These are phyloP conservation scores for Rubroboletus pulcherrimus DNA, from an alignment of 768 basidiomycete genomes.

Conservation along the genomic window DNA sequence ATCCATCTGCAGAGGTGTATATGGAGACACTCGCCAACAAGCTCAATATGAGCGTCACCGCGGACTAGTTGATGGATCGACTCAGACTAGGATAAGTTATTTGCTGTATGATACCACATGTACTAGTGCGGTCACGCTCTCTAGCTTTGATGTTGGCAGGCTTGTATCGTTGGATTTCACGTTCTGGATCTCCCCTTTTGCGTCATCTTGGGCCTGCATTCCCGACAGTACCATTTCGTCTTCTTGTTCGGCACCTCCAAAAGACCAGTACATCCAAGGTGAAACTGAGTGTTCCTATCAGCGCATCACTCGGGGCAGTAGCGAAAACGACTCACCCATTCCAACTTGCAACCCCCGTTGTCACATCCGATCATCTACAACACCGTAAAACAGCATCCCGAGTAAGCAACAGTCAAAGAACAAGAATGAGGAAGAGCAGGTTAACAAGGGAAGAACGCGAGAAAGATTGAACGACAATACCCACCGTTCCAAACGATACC, in stretches of 20 bases:
- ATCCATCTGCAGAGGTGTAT: slow-evolving; percentile 57
- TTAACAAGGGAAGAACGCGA: neutral
- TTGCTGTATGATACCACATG: slow-evolving; percentile 15
- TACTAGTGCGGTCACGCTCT: slow-evolving; percentile 3
- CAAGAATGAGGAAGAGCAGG: neutral
- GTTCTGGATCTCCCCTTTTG: slow-evolving; percentile 33
- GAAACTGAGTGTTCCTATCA: slow-evolving; percentile 49
- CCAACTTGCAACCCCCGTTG: slow-evolving; percentile 58
- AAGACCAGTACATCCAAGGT: slow-evolving; percentile 64
- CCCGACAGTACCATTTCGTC: slow-evolving; percentile 68
- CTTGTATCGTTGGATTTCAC: slow-evolving; percentile 6
- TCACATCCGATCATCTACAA: slow-evolving; percentile 86
- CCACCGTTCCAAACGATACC: slow-evolving; percentile 75
- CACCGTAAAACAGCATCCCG: neutral
- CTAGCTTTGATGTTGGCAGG: neutral
- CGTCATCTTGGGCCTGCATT: slow-evolving; percentile 45
- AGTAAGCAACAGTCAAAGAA: neutral
- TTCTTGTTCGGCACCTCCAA: slow-evolving; percentile 51
- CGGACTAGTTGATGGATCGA: slow-evolving; percentile 13
- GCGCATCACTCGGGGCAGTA: neutral
- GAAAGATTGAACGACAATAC: slow-evolving; percentile 20
- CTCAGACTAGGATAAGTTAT: slow-evolving; percentile 12
- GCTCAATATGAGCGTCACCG: slow-evolving; percentile 54
- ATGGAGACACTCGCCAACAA: slow-evolving; percentile 86
- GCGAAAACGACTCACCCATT: slow-evolving; percentile 66